Conservation (phyloP, 75 land plant genomes). For the Cunninghamia lanceolata region DNA sequence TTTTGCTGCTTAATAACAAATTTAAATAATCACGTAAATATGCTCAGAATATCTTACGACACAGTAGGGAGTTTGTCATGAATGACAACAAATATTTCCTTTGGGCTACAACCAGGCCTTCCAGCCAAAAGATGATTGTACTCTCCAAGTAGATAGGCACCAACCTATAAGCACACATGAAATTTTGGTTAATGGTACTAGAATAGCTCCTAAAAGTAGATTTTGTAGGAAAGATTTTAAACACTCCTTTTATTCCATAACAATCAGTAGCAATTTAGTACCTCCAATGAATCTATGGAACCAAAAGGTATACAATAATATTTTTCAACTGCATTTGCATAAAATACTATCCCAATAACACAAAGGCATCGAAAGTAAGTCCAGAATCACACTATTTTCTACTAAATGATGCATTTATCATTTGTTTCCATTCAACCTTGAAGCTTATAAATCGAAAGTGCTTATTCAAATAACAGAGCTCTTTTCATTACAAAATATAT, state of each 20-base stretch:
- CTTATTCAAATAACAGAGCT: not conserved
- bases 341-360: not conserved
- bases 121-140: slow-evolving; percentile 87
- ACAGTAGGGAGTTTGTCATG: slow-evolving; percentile 97
- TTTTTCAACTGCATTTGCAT: not conserved
- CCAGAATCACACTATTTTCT: not conserved
- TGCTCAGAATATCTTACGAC: slow-evolving; percentile 55
- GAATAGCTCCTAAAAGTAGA: not conserved
- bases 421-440: not conserved
- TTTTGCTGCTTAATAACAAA: not conserved
- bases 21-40: not conserved
- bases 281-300: not conserved
- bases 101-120: slow-evolving; percentile 94
- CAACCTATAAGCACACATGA: slow-evolving; percentile 54
- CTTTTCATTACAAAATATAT: not conserved
- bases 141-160: slow-evolving; percentile 96
- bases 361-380: not conserved
- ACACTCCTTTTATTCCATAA: not conserved
- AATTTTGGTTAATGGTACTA: not conserved
- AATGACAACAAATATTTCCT: slow-evolving; percentile 76
- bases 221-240: not conserved
- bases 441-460: not conserved
- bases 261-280: not conserved
- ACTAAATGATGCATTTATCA: not conserved
- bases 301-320: not conserved